Base-by-base conservation (phyloP, 345 rosid species). In the Moringa oleifera region DNA sequence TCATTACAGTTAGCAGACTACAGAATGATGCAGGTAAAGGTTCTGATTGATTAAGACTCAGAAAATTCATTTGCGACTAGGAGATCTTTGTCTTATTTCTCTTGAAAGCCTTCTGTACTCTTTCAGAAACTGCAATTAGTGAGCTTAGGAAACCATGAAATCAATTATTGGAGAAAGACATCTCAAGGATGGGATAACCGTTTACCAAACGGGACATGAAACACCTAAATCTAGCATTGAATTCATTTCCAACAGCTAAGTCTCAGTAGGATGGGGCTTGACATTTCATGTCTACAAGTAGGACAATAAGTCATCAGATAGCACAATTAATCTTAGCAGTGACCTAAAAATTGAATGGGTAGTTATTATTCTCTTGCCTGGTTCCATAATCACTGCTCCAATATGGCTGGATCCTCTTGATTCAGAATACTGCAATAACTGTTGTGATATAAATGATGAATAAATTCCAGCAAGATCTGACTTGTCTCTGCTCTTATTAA, bases 331-430 rank as follows among this genome's bases (percentile, higher is more conserved):
- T 4, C 12, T 16, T 7, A 41, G 13, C 6, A 4, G 17, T 41
- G 17, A 41, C 6, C 47, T 41, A 15, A 4, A 41, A 41, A 41
- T 7, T 4, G 13, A 41, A 4, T 41, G 13, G n/a, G 12, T 41
- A 41, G 12, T 22, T 2, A 16, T 37, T 21, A 45, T 15, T 62
- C 20, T 49, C 90, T 79, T 80, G 74, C 99, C 93, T 83, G 99
- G 97, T 79, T 94, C 99, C 55, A 94, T 80, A 65, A 94, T 83
- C 69, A 90, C 79, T 54, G 99, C 96, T 70, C 95, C 99, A 41
- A 90, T 77, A 52, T 66, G 77, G 55, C 51, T 51, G 28, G 70
- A 57, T 56, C 72, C 78, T 17, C 56, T 45, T 52, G n/a, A 52
- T 66, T 70, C 81, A 16, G 83, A 61, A 71, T 53, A 55, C 20